These are phyloP conservation scores for Bondarzewia mesenterica DNA, from an alignment of 1,284 basidiomycete species.

Conservation along the genomic window DNA sequence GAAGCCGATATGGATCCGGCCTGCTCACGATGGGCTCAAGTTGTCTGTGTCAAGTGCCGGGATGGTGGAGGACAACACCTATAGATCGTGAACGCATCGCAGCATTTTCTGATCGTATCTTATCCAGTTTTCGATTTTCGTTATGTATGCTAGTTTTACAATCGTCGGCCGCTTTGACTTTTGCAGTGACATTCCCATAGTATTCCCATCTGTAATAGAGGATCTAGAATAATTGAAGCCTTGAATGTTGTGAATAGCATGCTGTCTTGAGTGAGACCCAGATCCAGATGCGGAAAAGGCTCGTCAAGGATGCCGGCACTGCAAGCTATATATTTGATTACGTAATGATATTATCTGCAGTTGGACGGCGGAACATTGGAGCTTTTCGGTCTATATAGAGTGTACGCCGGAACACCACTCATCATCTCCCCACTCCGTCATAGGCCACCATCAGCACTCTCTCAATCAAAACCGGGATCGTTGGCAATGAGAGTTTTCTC, in stretches of 20 bases:
- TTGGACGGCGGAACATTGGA: too few species aligned
- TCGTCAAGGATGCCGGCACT: too few species aligned
- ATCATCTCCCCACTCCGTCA: background rate
- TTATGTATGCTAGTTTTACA: background rate
- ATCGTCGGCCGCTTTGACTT: too few species aligned
- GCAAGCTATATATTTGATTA: too few species aligned
- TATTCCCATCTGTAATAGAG: too few species aligned
- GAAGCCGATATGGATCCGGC: conserved; percentile 49
- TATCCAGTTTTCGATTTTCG: background rate
- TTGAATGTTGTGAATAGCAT: too few species aligned
- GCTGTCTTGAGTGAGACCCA: too few species aligned
- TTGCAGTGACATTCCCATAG: too few species aligned
- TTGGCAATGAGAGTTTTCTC: conserved; percentile 71
- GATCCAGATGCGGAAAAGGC: too few species aligned
- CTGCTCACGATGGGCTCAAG: conserved; percentile 63
- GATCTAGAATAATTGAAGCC: too few species aligned
- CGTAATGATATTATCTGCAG: too few species aligned
- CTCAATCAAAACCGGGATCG: conserved; percentile 23
- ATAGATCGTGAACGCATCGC: conserved; percentile 16
- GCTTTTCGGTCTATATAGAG: too few species aligned
- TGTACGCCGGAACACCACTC: background rate
- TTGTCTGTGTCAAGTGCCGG: conserved; percentile 35
- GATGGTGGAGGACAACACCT: conserved; percentile 41
- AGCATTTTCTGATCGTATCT: background rate
- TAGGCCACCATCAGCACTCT: background rate